Evolutionary conservation across 805 yeast species (phyloP).

Genomic region (Torulaspora microellipsoides): DNA sequence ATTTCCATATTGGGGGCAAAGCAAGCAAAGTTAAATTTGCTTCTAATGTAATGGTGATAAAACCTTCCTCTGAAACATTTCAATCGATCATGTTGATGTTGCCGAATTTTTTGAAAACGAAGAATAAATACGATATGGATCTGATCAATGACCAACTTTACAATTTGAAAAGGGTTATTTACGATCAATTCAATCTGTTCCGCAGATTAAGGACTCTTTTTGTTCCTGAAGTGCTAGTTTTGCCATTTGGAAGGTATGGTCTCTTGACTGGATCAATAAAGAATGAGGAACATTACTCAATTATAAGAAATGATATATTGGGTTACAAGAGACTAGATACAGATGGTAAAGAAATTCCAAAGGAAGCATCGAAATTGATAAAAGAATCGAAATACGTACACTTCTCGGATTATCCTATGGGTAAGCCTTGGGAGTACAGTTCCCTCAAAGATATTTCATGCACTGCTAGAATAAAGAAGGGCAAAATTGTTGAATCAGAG

Average conservation of each 20-base stretch:
- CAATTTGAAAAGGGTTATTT: constrained; percentile 25
- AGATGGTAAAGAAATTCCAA: constrained; percentile 15
- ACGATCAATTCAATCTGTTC: constrained; percentile 28
- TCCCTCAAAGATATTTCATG: constrained; percentile 23
- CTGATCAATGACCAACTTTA: constrained; percentile 28
- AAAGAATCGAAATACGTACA: constrained; percentile 46
- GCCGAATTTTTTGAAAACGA: constrained; percentile 17
- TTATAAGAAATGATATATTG: constrained; percentile 27
- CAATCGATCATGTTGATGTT: constrained; percentile 19
- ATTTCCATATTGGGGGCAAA: constrained; percentile 13
- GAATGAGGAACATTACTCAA: constrained; percentile 20
- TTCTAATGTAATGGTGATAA: constrained; percentile 56
- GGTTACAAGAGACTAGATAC: constrained; percentile 26
- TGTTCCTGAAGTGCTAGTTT: constrained; percentile 27
- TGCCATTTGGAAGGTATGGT: constrained; percentile 33
- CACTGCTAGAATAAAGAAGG: constrained; percentile 9
- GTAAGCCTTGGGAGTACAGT: constrained; percentile 56
- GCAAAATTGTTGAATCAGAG: constrained; percentile 10
- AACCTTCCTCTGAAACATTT: constrained; percentile 39
- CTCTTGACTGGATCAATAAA: constrained; percentile 29
- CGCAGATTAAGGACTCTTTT: constrained; percentile 23
- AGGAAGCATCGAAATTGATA: constrained; percentile 24
- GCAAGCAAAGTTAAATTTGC: constrained; percentile 33
- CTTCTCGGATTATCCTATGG: constrained; percentile 61
- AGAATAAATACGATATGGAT: constrained; percentile 30